Evolutionary conservation across 768 basidiomycete genomes (phyloP), one percentile per base, ranked within the genome.

Genomic region (Epithele typhae): DNA sequence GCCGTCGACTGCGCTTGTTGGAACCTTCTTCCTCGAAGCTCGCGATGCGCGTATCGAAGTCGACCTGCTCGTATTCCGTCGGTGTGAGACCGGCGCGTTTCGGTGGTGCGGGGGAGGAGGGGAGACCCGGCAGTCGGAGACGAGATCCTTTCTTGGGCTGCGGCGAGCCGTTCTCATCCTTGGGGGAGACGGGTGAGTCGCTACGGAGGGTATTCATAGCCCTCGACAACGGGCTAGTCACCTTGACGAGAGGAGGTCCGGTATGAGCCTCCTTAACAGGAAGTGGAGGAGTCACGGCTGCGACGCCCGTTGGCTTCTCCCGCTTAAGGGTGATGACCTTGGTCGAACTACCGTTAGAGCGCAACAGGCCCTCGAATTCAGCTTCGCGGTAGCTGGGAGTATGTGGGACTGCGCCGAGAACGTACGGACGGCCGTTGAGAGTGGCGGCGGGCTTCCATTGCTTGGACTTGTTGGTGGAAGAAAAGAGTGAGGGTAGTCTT

Each of bases 401-500:
- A 56, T 72, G 52, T 64, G 86, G 57, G 60, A 85, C 72, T 66
- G 78, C 53, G 61, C 87, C 58, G 65, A 78, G 58, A 15, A 83
- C 77, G 55, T 88, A 89, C 10, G 87, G 86, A 3, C 82, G 78
- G 0, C 87, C 87, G 49, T 91, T 89, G 35, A 89, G 72, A 21
- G 85, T 88, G n/a, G 79, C 58, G n/a, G 86, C 87, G 40, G 78
- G 85, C 61, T 89, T 90, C 87, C 87, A 90, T 48, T 77, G 75
- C 48, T 63, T 81, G 21, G 68, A 64, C 55, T 73, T 77, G 17
- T 59, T 64, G 23, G 74, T 70, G 18, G 75, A 64, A 10, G 80
- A 73, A 53, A 89, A 87, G 32, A 86, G 67, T 14, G 82, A 82
- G 3, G 83, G 83, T n/a, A 89, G 65, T 7, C 82, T 79, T 14